phyloP scores from a whole-genome alignment of 1,284 basidiomycete genomes.

The Pascua sp. region DNA sequence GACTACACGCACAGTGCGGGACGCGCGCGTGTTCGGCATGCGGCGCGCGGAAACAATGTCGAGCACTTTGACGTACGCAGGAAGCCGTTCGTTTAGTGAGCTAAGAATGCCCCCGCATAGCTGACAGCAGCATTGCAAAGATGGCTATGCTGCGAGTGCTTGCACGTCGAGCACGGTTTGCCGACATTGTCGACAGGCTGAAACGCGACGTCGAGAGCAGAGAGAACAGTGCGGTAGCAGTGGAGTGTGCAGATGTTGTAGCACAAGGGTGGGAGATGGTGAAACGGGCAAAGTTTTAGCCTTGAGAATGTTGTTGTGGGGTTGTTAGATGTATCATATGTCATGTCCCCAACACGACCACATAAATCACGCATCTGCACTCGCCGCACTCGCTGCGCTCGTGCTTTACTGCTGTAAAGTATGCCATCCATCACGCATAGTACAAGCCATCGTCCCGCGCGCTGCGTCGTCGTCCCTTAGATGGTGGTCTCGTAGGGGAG shows the following conservation, averaged over 20 bases:
- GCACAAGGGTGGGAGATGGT: slow-evolving; percentile 25
- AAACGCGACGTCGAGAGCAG: slow-evolving; percentile 13
- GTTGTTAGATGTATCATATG: too few species aligned
- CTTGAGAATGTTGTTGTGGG: neutral
- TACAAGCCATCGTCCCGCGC: slow-evolving; percentile 34
- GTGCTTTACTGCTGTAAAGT: slow-evolving; percentile 7
- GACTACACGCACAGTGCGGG: slow-evolving; percentile 43
- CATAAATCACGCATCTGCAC: too few species aligned
- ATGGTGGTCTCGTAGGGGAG: slow-evolving; percentile 62
- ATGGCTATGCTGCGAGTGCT: slow-evolving; percentile 70
- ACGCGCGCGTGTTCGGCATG: slow-evolving; percentile 35
- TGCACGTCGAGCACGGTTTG: slow-evolving; percentile 39
- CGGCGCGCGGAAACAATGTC: slow-evolving; percentile 15
- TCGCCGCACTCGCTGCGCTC: too few species aligned
- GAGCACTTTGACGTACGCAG: slow-evolving; percentile 53
- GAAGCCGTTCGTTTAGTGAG: slow-evolving; percentile 62
- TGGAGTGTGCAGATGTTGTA: slow-evolving; percentile 1
- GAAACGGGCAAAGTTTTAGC: slow-evolving; percentile 24
- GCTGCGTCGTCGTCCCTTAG: slow-evolving; percentile 29
- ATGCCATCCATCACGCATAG: slow-evolving; percentile 42
- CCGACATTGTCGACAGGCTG: slow-evolving; percentile 22
- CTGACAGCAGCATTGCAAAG: slow-evolving; percentile 64
- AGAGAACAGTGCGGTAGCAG: slow-evolving; percentile 1
- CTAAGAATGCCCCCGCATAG: too few species aligned
- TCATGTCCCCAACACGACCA: too few species aligned